Evolutionary conservation across 495 filamentous ascomycete species (phyloP), one percentile per base, ranked within the genome.

Genomic region (Podospora anserina): DNA sequence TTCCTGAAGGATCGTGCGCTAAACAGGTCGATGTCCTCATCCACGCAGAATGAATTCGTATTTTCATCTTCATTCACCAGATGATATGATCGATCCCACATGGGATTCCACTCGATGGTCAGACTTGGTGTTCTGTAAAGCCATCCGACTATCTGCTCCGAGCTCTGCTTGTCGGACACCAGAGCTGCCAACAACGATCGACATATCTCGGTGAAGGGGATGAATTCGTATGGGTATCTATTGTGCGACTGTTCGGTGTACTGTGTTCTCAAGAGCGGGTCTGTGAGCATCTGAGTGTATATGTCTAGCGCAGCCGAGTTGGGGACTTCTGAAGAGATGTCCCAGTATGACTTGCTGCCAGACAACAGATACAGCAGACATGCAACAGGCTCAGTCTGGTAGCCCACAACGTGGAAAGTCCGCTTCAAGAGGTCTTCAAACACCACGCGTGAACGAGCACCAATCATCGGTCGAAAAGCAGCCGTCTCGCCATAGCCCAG

Each of bases 151-250:
- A 89, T 81, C 2, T 79, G 66, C 49, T 84, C 77, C 63, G 88
- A 68, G 57, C 84, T 83, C 7, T 84, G 82, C 28, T 84, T 79
- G 56, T 87, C 83, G 18, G 81, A 69, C 4, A 77, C 59, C 26
- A 75, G 70, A 49, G 78, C 75, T 11, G 73, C 79, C 6, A 76
- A 78, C 49, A 84, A 69, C 27, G 71, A 73, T 49, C 80, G 78
- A 68, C 78, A 83, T 18, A 83, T 66, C 7, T 78, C 76, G 64
- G 97, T 70, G 69, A 97, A 91, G 4, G 95, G 92, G n/a, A 87
- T 74, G 26, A 89, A 87, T 78, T 99, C 95, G 77, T 91, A 92
- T 1, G 95, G 95, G 77, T 92, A 98, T 58, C 94, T 88, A 64
- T 84, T 85, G 23, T 87, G 84, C 2, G 95, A 87, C 67, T 85